Evolutionary conservation across 2,329 filamentous ascomycete species (phyloP).

Genomic region (Stagonosporopsis cucurbitacearum): DNA sequence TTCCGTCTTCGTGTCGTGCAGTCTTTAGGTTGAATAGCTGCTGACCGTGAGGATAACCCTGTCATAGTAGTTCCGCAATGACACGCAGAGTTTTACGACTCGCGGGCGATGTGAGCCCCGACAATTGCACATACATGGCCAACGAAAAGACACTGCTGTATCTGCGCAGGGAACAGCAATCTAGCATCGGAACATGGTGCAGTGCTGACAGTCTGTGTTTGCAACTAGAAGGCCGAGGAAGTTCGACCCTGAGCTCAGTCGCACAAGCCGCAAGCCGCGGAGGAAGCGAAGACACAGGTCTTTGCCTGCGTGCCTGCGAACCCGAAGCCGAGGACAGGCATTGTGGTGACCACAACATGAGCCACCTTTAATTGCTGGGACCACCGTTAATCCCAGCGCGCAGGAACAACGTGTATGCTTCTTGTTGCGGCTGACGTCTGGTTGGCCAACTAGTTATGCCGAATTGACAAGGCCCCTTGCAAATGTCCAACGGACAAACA

Average conservation of each 20-base stretch:
- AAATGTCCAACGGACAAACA: constrained; percentile 1
- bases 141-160: constrained; percentile 9
- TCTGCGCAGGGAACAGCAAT: constrained; percentile 21
- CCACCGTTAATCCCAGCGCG: constrained; percentile 45
- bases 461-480: background rate
- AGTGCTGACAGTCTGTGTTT: constrained; percentile 22
- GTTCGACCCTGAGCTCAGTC: constrained; percentile 18
- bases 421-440: constrained; percentile 37
- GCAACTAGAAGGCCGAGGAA: constrained; percentile 16
- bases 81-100: constrained; percentile 24
- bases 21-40: constrained; percentile 23
- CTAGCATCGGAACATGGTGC: constrained; percentile 22
- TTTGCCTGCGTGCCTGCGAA: constrained; percentile 24
- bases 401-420: constrained; percentile 35
- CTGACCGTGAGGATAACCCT: constrained; percentile 23
- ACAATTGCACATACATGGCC: constrained; percentile 11
- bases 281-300: constrained; percentile 1
- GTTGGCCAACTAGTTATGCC: constrained; percentile 14
- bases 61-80: constrained; percentile 17
- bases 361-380: constrained; percentile 47
- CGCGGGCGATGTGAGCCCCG: constrained; percentile 7
- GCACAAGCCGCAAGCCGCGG: constrained; percentile 16
- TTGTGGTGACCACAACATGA: constrained; percentile 37
- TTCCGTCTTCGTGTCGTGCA: constrained; percentile 27
- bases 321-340: constrained; percentile 28